Conservation (phyloP, 2,329 filamentous ascomycete genomes). For the Sporothrix variecibatus region DNA sequence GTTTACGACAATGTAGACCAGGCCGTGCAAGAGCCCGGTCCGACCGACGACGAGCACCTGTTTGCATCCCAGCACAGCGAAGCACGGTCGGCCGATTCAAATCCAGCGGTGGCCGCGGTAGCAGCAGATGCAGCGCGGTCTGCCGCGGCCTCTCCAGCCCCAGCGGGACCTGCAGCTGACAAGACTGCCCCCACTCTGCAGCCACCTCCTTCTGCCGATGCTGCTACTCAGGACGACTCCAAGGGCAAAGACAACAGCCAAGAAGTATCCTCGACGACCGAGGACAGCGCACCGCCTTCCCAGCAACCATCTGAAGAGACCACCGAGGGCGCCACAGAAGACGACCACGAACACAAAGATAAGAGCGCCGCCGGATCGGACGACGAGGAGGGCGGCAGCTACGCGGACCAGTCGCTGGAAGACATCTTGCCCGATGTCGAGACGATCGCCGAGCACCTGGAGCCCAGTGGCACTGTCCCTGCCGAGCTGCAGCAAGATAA, state of each 20-base stretch:
- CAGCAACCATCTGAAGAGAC: conserved; percentile 32
- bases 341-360: conserved; percentile 39
- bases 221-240: background rate
- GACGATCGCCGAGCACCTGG: conserved; percentile 64
- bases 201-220: background rate
- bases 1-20: conserved; percentile 94
- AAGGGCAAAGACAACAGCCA: background rate
- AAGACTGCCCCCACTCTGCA: no score
- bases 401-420: conserved; percentile 71
- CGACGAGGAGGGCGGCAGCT: conserved; percentile 66
- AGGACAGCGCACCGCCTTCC: conserved; percentile 30
- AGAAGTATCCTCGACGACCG: background rate
- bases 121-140: background rate
- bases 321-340: conserved; percentile 29
- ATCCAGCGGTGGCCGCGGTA: background rate
- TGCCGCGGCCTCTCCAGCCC: background rate
- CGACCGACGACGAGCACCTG: conserved; percentile 62
- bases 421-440: conserved; percentile 66
- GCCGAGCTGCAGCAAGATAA: conserved; percentile 88
- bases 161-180: background rate
- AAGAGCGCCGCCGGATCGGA: conserved; percentile 64
- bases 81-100: background rate
- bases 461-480: conserved; percentile 60
- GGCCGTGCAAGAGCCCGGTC: conserved; percentile 79
- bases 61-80: conserved; percentile 19